These are phyloP conservation scores for Diaporthe helianthi DNA, from an alignment of 2,329 filamentous ascomycete species.

Conservation along the genomic window DNA sequence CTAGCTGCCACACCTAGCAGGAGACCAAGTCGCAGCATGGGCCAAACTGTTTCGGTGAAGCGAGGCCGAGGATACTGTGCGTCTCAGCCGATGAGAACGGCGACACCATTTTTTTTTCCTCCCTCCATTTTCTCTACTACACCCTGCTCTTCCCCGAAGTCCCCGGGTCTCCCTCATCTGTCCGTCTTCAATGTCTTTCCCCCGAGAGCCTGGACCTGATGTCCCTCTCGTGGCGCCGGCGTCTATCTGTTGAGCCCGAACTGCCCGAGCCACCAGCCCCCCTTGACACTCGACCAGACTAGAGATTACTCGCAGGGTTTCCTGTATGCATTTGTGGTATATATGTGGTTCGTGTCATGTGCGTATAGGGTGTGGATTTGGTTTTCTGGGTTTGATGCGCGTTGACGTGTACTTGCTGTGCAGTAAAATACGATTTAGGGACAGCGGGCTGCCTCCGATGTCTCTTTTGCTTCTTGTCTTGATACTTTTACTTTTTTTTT, in stretches of 20 bases:
- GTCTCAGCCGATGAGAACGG: no score
- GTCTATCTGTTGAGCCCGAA: no score
- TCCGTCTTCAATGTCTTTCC: no score
- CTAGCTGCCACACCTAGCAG: background rate
- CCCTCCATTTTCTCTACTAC: no score
- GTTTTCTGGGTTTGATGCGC: background rate
- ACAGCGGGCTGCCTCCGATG: background rate
- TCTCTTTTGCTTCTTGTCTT: constrained; percentile 7
- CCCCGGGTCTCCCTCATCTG: background rate
- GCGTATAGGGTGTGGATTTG: background rate
- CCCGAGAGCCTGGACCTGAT: no score
- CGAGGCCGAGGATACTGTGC: no score
- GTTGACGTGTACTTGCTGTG: background rate
- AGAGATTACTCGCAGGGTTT: background rate
- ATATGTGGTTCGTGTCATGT: background rate
- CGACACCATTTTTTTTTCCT: no score
- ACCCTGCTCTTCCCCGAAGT: background rate
- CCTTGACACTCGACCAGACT: no score
- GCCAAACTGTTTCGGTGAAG: no score
- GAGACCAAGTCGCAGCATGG: background rate
- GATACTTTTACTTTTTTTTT: background rate
- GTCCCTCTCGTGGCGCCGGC: no score
- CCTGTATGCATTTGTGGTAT: background rate
- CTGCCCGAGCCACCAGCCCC: no score
- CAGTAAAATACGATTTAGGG: background rate